phyloP scores from a whole-genome alignment of 1,139 yeast genomes.

The Saccharomycopsis hybrid region DNA sequence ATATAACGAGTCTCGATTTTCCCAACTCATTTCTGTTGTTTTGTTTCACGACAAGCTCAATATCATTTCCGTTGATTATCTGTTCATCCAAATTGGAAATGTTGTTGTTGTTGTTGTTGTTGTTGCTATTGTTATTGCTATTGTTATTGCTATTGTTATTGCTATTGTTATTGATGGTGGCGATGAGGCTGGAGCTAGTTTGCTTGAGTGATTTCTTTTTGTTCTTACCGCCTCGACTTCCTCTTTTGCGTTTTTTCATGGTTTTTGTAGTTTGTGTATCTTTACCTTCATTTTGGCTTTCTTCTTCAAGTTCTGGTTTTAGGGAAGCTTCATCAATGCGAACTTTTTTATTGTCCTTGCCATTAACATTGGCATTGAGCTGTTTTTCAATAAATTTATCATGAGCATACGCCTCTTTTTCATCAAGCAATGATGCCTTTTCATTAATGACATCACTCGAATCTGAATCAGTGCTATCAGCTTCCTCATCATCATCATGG shows the following conservation, averaged over 20 bases:
- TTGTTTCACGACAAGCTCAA: conserved; percentile 17
- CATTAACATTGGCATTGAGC: too few species aligned
- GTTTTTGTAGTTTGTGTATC: conserved; percentile 22
- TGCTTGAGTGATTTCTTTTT: conserved; percentile 33
- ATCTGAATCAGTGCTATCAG: background rate
- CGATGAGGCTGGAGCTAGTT: conserved; percentile 23
- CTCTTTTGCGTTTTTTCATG: conserved; percentile 64
- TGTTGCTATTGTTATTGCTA: too few species aligned
- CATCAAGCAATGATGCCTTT: too few species aligned
- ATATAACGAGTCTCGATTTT: conserved; percentile 49
- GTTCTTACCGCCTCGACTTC: conserved; percentile 75
- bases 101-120: background rate
- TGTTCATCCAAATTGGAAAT: conserved; percentile 10
- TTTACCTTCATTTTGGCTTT: conserved; percentile 22
- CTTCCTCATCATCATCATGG: background rate
- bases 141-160: background rate
- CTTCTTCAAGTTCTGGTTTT: conserved; percentile 23
- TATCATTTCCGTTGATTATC: conserved; percentile 16
- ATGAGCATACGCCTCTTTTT: too few species aligned
- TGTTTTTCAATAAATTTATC: too few species aligned
- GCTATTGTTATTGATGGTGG: conserved; percentile 14
- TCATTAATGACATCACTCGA: background rate
- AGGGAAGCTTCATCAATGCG: background rate
- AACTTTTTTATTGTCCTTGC: background rate
- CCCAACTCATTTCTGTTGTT: conserved; percentile 22